Base-by-base conservation (phyloP, 2,329 filamentous ascomycete species). In the Allantophomopsis cytisporea region DNA sequence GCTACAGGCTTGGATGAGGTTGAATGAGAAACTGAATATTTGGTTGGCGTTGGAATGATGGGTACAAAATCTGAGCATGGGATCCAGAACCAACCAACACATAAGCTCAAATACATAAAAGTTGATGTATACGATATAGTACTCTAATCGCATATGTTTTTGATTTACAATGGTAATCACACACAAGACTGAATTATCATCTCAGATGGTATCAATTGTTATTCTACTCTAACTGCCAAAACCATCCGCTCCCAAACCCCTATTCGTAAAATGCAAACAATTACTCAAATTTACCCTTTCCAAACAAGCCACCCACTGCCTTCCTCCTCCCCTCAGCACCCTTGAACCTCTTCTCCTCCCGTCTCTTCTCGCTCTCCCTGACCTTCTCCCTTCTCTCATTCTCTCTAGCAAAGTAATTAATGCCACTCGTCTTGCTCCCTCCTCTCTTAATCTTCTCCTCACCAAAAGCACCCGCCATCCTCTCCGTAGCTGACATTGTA, bases 331-430 rank as follows among this genome's bases (percentile, higher is more conserved):
- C 69, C 59, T 74, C 69, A 1, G 69, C 74, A 1, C 72, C 73
- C 54, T 66, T 69, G 40, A 65, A 64, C 61, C 72, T 73, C 56
- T 60, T 72, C 53, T 67, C 66, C 60, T 77, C 69, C 43, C 75
- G 64, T 52, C 69, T 63, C 52, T 65, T 65, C 60, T 79, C 74
- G 36, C 57, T 68, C 57, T 78, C 70, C 23, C 67, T 62, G 37
- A 78, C 53, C 44, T 64, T 65, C 12, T 70, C 70, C 38, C 63
- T 60, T 39, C 71, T 62, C 54, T 78, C 75, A 39, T 60, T 74
- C 57, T 76, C 73, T 20, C 73, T 60, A 7, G 71, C 71, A 41
- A 79, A 73, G 43, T 68, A 73, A 50, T 73, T 71, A 43, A 80
- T 62, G 15, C 75, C 75, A 20, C 71, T 76, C 49, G 64, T 64